phyloP scores from a whole-genome alignment of 176 grass and related monocot genomes.

The Themeda triandra region DNA sequence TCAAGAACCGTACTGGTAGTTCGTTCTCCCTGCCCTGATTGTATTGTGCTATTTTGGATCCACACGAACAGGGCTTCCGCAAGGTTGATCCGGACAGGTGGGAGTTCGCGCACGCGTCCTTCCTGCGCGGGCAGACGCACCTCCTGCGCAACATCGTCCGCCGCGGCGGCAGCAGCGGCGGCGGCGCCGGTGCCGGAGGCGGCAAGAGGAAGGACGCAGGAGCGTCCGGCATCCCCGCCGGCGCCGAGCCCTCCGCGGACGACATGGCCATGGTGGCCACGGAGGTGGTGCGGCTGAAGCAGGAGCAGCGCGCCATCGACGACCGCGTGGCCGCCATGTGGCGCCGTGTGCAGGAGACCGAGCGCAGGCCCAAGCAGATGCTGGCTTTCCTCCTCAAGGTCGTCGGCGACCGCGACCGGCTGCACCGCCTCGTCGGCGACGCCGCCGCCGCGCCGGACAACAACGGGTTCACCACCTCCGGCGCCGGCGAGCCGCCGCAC shows the following conservation, averaged over 20 bases:
- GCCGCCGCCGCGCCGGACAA: neutral
- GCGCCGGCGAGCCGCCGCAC: neutral
- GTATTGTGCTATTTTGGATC: neutral
- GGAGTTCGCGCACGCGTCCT: constrained; percentile 78
- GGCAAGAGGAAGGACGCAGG: constrained; percentile 32
- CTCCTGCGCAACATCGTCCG: constrained; percentile 63
- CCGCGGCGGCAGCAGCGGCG: constrained; percentile 16
- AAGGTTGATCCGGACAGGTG: constrained; percentile 78
- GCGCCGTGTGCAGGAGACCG: constrained; percentile 73
- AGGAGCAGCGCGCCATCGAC: constrained; percentile 74
- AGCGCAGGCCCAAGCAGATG: constrained; percentile 80
- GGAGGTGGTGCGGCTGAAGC: constrained; percentile 73
- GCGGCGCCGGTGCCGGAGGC: neutral
- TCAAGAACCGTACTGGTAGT: neutral
- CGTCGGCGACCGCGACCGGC: constrained; percentile 46
- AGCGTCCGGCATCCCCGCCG: neutral
- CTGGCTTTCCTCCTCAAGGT: constrained; percentile 75
- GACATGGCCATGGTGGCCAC: constrained; percentile 55
- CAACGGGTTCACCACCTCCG: neutral
- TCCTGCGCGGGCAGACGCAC: constrained; percentile 64
- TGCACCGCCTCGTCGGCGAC: constrained; percentile 51
- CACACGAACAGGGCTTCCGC: constrained; percentile 56
- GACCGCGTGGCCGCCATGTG: constrained; percentile 64
- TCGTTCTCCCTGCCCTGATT: neutral
- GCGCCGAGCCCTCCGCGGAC: neutral